Evolutionary conservation across 108 stramenopile genomes (phyloP).

Genomic region (Poteriospumella lacustris): DNA sequence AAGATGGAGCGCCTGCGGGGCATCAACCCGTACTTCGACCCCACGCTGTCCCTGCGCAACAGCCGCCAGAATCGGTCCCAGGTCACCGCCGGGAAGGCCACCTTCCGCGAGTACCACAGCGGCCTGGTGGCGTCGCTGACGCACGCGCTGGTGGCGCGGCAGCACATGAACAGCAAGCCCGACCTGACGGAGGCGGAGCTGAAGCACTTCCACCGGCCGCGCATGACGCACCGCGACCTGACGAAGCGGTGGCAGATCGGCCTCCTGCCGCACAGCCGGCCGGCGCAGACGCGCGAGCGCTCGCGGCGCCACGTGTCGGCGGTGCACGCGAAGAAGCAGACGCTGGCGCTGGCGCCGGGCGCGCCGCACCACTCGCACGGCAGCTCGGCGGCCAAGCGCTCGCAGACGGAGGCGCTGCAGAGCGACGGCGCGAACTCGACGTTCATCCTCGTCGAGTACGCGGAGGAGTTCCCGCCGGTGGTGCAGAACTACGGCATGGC

Average conservation of each 20-base stretch:
- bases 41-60: background rate
- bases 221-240: background rate
- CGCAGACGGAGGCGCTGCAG: background rate
- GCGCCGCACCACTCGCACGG: too few relatives aligned
- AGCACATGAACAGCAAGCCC: background rate
- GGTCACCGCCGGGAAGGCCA: background rate
- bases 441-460: background rate
- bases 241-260: background rate
- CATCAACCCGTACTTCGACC: background rate
- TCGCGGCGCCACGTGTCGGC: too few relatives aligned
- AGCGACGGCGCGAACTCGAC: background rate
- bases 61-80: background rate
- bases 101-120: background rate
- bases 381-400: background rate
- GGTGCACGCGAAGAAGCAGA: background rate
- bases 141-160: background rate
- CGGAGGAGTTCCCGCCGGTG: background rate
- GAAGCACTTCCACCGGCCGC: background rate
- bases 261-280: too few relatives aligned
- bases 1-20: background rate
- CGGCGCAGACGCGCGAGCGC: too few relatives aligned
- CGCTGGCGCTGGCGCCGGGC: background rate
- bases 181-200: background rate
- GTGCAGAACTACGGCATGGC: slow-evolving; percentile 13
- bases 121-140: background rate